These are phyloP conservation scores for Myriangium duriaei DNA, from an alignment of 2,329 filamentous ascomycete species.

Conservation along the genomic window DNA sequence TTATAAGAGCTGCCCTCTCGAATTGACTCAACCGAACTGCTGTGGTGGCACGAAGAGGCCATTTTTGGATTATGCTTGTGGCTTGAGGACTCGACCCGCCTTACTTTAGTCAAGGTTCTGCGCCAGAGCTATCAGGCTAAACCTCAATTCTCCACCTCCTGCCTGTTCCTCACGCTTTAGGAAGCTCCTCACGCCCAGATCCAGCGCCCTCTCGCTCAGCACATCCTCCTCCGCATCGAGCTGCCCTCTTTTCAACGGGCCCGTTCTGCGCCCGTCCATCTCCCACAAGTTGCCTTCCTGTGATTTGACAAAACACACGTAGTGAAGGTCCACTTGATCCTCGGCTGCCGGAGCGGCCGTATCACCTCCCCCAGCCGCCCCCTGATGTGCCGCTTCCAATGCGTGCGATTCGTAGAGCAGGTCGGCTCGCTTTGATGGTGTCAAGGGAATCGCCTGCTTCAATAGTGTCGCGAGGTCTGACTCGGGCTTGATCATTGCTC, in stretches of 20 bases:
- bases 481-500: constrained; percentile 43
- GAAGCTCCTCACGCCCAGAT: constrained; percentile 53
- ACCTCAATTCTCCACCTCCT: constrained; percentile 47
- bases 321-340: constrained; percentile 85
- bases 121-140: constrained; percentile 50
- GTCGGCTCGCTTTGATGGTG: constrained; percentile 52
- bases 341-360: constrained; percentile 64
- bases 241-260: constrained; percentile 52
- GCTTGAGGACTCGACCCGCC: no score
- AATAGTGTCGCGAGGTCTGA: constrained; percentile 55
- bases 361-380: constrained; percentile 65
- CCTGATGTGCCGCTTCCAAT: constrained; percentile 66
- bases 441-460: constrained; percentile 55
- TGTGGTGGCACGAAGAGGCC: no score
- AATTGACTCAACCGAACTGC: no score
- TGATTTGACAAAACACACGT: constrained; percentile 83
- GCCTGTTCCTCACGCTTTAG: constrained; percentile 44
- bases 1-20: no score
- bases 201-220: constrained; percentile 57
- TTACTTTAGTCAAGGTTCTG: constrained; percentile 45
- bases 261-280: constrained; percentile 62
- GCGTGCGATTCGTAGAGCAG: constrained; percentile 65
- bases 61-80: no score
- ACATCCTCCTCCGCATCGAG: constrained; percentile 35
- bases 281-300: constrained; percentile 64